Evolutionary conservation across 2,329 filamentous ascomycete species (phyloP).

Genomic region (Blumeria graminis): DNA sequence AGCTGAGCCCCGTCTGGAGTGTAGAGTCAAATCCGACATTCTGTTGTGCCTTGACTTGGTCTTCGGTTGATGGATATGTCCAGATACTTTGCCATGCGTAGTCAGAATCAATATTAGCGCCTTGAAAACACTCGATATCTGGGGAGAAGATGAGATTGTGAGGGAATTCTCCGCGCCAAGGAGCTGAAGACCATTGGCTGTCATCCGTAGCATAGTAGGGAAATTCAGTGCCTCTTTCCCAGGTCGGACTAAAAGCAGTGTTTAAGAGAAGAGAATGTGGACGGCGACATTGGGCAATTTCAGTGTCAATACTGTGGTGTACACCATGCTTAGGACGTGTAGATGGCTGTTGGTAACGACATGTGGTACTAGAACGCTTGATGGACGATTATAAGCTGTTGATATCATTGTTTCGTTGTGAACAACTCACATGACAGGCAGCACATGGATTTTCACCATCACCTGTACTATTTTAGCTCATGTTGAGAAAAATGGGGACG

Average conservation of each 20-base stretch:
- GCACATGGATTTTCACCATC: not conserved
- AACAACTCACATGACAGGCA: not conserved
- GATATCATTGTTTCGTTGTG: not conserved
- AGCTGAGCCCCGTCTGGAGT: not conserved
- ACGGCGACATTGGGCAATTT: not conserved
- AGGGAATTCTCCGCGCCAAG: not conserved
- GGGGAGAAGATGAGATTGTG: not conserved
- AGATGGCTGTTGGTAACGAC: not conserved
- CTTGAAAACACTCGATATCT: not conserved
- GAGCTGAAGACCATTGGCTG: not conserved
- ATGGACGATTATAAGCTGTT: not conserved
- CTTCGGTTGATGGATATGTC: not conserved
- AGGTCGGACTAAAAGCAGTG: not conserved
- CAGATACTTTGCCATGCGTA: constrained; percentile 1
- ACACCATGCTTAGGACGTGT: not conserved
- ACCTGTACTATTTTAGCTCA: not conserved
- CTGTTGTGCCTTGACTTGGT: not conserved
- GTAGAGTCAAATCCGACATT: not conserved
- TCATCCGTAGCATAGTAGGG: not conserved
- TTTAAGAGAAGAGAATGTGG: not conserved
- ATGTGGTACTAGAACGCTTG: not conserved
- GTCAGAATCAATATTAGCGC: not conserved
- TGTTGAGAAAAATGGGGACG: not conserved
- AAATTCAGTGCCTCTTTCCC: not conserved
- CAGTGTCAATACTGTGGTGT: not conserved